A percentile compares a stretch with the other conserved stretches of the same genome.
These are phyloP conservation scores for Grifola frondosa DNA, from an alignment of 1,284 basidiomycete genomes.

Conservation along the genomic window DNA sequence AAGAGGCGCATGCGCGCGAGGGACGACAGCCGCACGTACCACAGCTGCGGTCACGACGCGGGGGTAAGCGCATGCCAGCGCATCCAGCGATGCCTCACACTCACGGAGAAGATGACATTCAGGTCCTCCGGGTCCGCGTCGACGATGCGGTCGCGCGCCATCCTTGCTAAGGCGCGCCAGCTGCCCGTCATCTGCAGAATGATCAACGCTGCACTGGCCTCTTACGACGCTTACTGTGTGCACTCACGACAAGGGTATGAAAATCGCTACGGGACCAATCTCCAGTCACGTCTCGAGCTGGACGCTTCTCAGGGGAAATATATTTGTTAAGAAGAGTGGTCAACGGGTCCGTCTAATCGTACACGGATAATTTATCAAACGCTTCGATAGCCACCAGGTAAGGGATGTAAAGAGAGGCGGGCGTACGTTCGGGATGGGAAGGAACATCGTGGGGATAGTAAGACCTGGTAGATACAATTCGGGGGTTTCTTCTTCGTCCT, in stretches of 20 bases:
- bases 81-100: slow-evolving; percentile 23
- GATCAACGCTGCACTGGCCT: slow-evolving; percentile 1
- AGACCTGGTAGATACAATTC: slow-evolving; percentile 58
- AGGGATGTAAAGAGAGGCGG: slow-evolving; percentile 43
- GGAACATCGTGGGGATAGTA: slow-evolving; percentile 70
- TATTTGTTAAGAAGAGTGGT: slow-evolving; percentile 77
- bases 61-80: background rate
- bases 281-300: slow-evolving; percentile 67
- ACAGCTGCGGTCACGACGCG: slow-evolving; percentile 48
- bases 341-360: slow-evolving; percentile 76
- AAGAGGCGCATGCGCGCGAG: slow-evolving; percentile 77
- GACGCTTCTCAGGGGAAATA: slow-evolving; percentile 72
- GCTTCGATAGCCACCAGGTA: slow-evolving; percentile 59
- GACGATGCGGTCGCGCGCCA: slow-evolving; percentile 76
- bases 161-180: slow-evolving; percentile 76
- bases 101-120: slow-evolving; percentile 62
- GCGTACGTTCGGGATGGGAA: slow-evolving; percentile 80
- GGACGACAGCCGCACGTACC: slow-evolving; percentile 77
- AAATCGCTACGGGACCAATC: slow-evolving; percentile 71
- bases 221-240: background rate
- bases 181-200: slow-evolving; percentile 72
- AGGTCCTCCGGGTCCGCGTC: slow-evolving; percentile 66
- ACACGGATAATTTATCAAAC: slow-evolving; percentile 26
- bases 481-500: slow-evolving; percentile 48
- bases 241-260: slow-evolving; percentile 72